Base-by-base conservation (phyloP, 768 basidiomycete species). In the Gelatoporia subvermispora region DNA sequence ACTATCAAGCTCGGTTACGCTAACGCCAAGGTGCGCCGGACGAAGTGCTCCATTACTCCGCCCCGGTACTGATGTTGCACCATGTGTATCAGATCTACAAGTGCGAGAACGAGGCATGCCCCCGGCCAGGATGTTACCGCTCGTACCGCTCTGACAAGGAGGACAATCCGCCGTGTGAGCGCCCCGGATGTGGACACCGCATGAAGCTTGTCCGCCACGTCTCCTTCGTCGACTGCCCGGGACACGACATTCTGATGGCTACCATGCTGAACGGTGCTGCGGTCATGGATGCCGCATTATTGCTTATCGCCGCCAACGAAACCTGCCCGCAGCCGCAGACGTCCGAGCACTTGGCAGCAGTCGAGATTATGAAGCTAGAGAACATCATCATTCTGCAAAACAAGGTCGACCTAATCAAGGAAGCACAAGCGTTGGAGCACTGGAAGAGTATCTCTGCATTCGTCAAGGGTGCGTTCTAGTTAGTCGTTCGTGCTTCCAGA, bases 181-280 rank as follows among this genome's bases (percentile, higher is more conserved):
- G 92, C 17, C 89, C 91, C 18, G 91, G 92, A 51, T 98, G 96
- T 70, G 85, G 84, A 35, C 82, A 84, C 48, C 79, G 81, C 16
- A 93, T 97, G 92, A 87, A 86, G 60, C 82, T 98, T 56, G 64
- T 97, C 54, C 85, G 94, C 56, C 96, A 99, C 61, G 94, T 98
- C 62, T 98, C 95, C 3, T 99, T 99, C 69, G 96, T 99, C 64
- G 96, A 99, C 68, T 93, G 88, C 59, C 92, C 90, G 1, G 91
- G 94, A 53, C 94, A 95, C 81, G 93, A 97, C 69, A 98, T 99
- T 84, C 84, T 99, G 68, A 99, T 99, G 96, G 96, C 96, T 43
- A 99, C 95, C 55, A 99, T 99, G 96, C 76, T 99, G 59, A 98
- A 98, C 78, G 96, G 95, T 68, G 96, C 96, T 36, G 96, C 96